Conservation (phyloP, 306 rosid species). For the Trifolium fragiferum region DNA sequence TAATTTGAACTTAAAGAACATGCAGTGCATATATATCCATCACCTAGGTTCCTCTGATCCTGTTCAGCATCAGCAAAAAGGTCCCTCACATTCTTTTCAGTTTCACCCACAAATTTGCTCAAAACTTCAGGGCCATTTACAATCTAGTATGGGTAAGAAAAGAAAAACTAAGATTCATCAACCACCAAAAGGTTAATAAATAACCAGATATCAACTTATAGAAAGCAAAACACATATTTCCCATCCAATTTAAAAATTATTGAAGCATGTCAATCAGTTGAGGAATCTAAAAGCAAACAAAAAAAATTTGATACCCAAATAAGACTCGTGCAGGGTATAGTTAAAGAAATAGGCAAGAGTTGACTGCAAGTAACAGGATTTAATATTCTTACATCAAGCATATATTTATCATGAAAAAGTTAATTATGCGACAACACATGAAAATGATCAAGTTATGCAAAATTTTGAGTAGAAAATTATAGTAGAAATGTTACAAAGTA, state of each 20-base stretch:
- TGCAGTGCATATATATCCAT: conserved; percentile 40
- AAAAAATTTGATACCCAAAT: conserved; percentile 23
- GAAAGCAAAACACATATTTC: conserved; percentile 37
- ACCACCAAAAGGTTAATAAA: conserved; percentile 34
- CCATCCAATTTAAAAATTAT: conserved; percentile 32
- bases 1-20: conserved; percentile 36
- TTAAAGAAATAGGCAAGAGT: conserved; percentile 27
- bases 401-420: conserved; percentile 13
- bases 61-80: conserved; percentile 99
- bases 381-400: conserved; percentile 37
- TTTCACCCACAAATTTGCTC: conserved; percentile 98
- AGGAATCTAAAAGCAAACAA: conserved; percentile 23
- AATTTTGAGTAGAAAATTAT: conserved; percentile 14
- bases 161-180: conserved; percentile 36
- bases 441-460: conserved; percentile 28
- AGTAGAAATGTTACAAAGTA: conserved; percentile 15
- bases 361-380: conserved; percentile 13
- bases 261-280: conserved; percentile 39
- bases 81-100: conserved; percentile 97
- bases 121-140: conserved; percentile 98
- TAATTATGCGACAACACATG: conserved; percentile 17
- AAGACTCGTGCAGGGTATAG: conserved; percentile 15
- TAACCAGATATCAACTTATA: conserved; percentile 36
- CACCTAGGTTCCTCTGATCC: conserved; percentile 86
- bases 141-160: conserved; percentile 57